Base-by-base conservation (phyloP, 257 asterid genomes). In the Hygrophila difformis region DNA sequence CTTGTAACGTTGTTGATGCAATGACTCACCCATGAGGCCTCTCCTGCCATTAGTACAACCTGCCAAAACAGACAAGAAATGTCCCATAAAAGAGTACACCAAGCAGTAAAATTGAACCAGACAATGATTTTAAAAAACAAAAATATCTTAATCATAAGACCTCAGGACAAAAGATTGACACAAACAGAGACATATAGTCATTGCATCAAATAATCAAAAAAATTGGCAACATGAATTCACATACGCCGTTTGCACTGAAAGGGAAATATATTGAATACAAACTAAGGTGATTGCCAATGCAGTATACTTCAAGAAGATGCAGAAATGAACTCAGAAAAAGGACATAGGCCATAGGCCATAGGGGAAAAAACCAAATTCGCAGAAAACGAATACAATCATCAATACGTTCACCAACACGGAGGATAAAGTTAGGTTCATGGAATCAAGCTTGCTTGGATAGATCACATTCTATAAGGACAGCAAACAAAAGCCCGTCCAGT, bases 11-110 rank as follows among this genome's bases (percentile, higher is more conserved):
- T 58, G 55, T 73, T 73, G 19, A 52, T 11, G 64, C 76, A 75
- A 59, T 91, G 94, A 56, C 94, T 80, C 18, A 72, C 68, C 96
- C 99, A 86, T 15, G 93, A 86, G 13, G 79, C 68, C 59, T 82
- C 85, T 26, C 82, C 92, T 63, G 73, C 94, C 98, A 89, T 89
- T 49, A 59, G 39, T 39, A 60, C 26, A 46, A 54, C 49, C 57
- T 51, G 39, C 15, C 18, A 49, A 62, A 56, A 48, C 4, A 11
- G 13, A 40, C 20, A n/a, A 46, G 47, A 45, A 38, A n/a, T n/a
- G n/a, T 6, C 40, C 22, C 24, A 49, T 29, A 26, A 55, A 48
- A 23, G 37, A 9, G 29, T 20, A 23, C 9, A 28, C 17, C 8
- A 51, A 55, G 12, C 39, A 12, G 39, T 42, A 26, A 19, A 39